A percentile compares a stretch with the other conserved stretches of the same genome.
These are phyloP conservation scores for Stropharia rugosoannulata DNA, from an alignment of 768 basidiomycete genomes.

Conservation along the genomic window DNA sequence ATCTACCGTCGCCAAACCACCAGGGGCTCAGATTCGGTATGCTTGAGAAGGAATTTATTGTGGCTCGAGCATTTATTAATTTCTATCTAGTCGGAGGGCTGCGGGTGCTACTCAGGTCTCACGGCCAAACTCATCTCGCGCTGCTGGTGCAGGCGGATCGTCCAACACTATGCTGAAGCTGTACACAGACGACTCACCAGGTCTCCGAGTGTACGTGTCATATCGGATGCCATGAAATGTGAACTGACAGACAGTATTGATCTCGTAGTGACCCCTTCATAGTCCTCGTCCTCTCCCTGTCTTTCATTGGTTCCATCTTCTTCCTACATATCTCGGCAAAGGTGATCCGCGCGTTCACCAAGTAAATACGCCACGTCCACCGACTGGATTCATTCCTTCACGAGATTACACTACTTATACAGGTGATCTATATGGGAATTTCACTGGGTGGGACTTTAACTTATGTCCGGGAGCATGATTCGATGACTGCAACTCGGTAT, in stretches of 20 bases:
- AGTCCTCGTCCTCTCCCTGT: constrained; percentile 91
- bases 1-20: constrained; percentile 64
- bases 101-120: constrained; percentile 54
- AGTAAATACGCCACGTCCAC: constrained; percentile 40
- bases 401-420: background rate
- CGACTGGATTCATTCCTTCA: background rate
- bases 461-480: constrained; percentile 14
- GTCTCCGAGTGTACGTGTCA: constrained; percentile 87
- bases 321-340: constrained; percentile 98
- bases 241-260: background rate
- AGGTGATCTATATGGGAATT: background rate
- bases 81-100: constrained; percentile 67
- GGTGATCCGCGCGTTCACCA: constrained; percentile 87
- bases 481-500: constrained; percentile 23
- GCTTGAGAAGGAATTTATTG: background rate
- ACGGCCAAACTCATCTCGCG: constrained; percentile 83
- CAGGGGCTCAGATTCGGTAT: constrained; percentile 81
- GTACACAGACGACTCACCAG: constrained; percentile 98
- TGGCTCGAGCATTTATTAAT: background rate
- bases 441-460: constrained; percentile 6
- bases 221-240: background rate
- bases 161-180: constrained; percentile 98
- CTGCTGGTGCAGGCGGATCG: constrained; percentile 94
- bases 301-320: constrained; percentile 98
- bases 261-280: constrained; percentile 87